Percentiles rank a stretch among this genome's conserved stretches.
Evolutionary conservation across 192 early-diverging fungal genomes (phyloP).

Genomic region (Paraglomus occultum): DNA sequence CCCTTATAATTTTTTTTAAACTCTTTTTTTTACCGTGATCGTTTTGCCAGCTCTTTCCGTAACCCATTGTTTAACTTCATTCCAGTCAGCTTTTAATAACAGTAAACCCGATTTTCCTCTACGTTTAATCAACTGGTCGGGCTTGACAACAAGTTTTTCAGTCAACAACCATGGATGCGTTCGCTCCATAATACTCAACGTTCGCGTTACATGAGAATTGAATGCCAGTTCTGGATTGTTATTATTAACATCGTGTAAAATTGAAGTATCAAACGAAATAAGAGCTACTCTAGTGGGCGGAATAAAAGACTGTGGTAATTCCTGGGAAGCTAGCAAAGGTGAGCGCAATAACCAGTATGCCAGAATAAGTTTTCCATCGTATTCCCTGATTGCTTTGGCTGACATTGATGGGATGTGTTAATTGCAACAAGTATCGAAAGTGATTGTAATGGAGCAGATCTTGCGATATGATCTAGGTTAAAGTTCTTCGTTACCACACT

Average conservation of each 20-base stretch:
- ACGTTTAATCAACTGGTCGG: conserved; percentile 98
- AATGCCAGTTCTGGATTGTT: conserved; percentile 55
- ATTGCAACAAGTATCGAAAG: background rate
- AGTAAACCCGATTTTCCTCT: conserved; percentile 95
- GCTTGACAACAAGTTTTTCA: conserved; percentile 91
- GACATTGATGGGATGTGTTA: conserved; percentile 53
- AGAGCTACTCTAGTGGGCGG: conserved; percentile 77
- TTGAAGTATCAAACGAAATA: conserved; percentile 64
- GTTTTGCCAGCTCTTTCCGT: conserved; percentile 82
- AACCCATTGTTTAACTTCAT: conserved; percentile 86
- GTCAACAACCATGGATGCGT: conserved; percentile 83
- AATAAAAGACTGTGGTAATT: conserved; percentile 45
- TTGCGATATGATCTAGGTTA: too few relatives aligned
- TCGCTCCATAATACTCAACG: conserved; percentile 62
- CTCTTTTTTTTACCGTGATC: conserved; percentile 61
- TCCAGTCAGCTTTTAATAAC: conserved; percentile 90
- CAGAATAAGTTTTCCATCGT: conserved; percentile 96
- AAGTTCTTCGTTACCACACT: too few relatives aligned
- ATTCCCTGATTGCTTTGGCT: conserved; percentile 94
- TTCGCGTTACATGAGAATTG: conserved; percentile 56
- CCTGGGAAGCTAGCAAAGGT: conserved; percentile 61
- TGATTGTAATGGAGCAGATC: too few relatives aligned
- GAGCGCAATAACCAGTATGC: conserved; percentile 82
- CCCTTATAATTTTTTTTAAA: background rate
- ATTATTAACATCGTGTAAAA: conserved; percentile 45